Conservation (phyloP, 768 basidiomycete species). For the Lactarius tabidus region DNA sequence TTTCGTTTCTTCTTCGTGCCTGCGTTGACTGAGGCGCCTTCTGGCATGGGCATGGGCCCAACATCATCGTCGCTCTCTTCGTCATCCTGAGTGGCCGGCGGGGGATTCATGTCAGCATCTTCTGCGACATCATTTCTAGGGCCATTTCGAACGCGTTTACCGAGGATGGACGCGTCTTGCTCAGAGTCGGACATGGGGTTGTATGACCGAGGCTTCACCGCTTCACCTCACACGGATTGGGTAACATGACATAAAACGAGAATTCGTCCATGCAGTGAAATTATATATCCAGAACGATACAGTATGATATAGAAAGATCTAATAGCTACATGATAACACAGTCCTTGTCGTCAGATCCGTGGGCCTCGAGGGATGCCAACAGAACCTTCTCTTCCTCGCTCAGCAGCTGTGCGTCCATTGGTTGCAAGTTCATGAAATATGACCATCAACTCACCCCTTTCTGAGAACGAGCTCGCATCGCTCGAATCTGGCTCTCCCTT, state of each 20-base stretch:
- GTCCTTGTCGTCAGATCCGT: conserved; percentile 36
- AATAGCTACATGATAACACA: conserved; percentile 54
- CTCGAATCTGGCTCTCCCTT: conserved; percentile 62
- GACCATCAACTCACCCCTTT: conserved; percentile 56
- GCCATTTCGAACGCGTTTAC: conserved; percentile 54
- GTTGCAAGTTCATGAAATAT: conserved; percentile 15
- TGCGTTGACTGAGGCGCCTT: conserved; percentile 37
- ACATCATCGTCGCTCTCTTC: conserved; percentile 70
- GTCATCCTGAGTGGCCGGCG: conserved; percentile 42
- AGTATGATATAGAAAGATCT: background rate
- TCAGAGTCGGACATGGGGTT: conserved; percentile 35
- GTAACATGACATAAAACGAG: background rate
- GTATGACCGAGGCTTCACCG: background rate
- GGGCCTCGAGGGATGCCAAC: conserved; percentile 50
- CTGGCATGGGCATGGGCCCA: conserved; percentile 84
- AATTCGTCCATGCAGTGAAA: background rate
- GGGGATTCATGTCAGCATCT: conserved; percentile 29
- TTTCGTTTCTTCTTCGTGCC: conserved; percentile 74
- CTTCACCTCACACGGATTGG: background rate
- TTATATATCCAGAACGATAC: background rate
- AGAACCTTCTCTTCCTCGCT: conserved; percentile 61
- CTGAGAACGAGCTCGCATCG: conserved; percentile 67
- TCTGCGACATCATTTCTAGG: conserved; percentile 27
- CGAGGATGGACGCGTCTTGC: conserved; percentile 52
- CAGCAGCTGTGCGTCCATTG: conserved; percentile 40